Evolutionary conservation across 371 early-diverging fungal genomes (phyloP), one percentile per base, ranked within the genome.

Genomic region (Rhizopus stolonifer): DNA sequence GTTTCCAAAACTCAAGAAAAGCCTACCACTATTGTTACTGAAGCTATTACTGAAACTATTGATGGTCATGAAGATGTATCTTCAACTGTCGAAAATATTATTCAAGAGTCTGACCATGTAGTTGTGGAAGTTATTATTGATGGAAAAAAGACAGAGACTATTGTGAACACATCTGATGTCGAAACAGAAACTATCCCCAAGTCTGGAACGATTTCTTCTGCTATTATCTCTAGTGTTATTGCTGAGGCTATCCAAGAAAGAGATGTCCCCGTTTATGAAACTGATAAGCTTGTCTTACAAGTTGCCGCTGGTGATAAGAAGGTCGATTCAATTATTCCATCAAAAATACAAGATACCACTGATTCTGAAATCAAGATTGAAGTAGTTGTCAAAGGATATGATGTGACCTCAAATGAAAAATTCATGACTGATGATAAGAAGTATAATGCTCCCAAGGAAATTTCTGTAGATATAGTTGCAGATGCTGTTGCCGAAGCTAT

Each of bases 141-240:
- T 29, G 29, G 29, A 29, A 29, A 29, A 11, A 29, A 6, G 11
- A 29, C 29, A 6, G 11, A 29, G 29, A 38, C 38, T 38, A 18
- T 38, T 38, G 38, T 38, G 8, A n/a, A 38, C 11, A 29, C 29
- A 9, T 29, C 29, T 29, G 29, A 29, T 29, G 29, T 29, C 29
- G 26, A 31, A 26, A 15, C 6, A 2, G 29, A 29, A 6, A 42
- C n/a, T 14, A 6, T 17, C 1, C 13, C 42, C 14, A 42, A 42
- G 42, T 3, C 48, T 48, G 32, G 33, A 29, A 15, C 21, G 18
- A 22, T 17, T 33, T 9, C 48, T 33, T 17, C 22, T 7, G 23
- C 22, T 49, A 33, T 21, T 34, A 15, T 64, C 23, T 10, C 43
- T 18, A 25, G 43, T 9, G 45, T 58, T 10, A 46, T 65, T 23